Percentiles rank a stretch among this genome's conserved stretches.
phyloP scores from a whole-genome alignment of 1,139 yeast genomes.

The Kodamaea sp. region DNA sequence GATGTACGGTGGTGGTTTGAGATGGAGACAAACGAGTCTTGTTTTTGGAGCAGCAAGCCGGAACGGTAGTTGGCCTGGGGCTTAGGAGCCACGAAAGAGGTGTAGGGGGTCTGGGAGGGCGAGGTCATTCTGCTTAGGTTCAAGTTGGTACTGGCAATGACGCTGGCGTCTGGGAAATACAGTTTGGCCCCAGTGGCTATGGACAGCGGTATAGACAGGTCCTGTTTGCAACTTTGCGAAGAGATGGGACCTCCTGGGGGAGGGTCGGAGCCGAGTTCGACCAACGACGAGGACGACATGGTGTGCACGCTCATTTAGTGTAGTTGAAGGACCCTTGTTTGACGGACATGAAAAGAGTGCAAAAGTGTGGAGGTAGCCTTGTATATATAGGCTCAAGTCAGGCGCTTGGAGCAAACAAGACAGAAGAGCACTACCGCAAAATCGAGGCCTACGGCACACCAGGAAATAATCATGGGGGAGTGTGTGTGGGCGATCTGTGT shows the following conservation, averaged over 20 bases:
- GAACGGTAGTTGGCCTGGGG: constrained; percentile 3
- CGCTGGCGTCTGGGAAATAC: constrained; percentile 13
- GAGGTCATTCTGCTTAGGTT: constrained; percentile 14
- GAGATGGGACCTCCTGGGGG: not conserved
- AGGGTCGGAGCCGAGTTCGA: not conserved
- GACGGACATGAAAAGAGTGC: too few species aligned
- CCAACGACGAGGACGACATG: constrained; percentile 1
- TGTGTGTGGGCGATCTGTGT: too few species aligned
- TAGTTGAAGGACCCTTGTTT: too few species aligned
- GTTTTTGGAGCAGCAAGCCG: constrained; percentile 5
- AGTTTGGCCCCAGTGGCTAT: too few species aligned
- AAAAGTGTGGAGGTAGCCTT: too few species aligned
- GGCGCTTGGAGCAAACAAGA: not conserved
- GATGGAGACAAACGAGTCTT: constrained; percentile 6
- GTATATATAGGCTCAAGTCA: too few species aligned
- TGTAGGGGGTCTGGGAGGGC: constrained; percentile 3
- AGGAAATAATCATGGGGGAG: too few species aligned
- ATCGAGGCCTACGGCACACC: too few species aligned
- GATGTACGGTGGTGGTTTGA: constrained; percentile 4
- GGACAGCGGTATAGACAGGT: too few species aligned
- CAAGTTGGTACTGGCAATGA: constrained; percentile 17
- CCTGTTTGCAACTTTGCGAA: too few species aligned
- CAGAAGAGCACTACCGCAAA: too few species aligned
- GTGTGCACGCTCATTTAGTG: not conserved
- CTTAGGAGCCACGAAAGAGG: not conserved